A percentile compares a stretch with the other conserved stretches of the same genome.
phyloP scores from a whole-genome alignment of 2,329 filamentous ascomycete species.

The Cyphellophora attinorum region DNA sequence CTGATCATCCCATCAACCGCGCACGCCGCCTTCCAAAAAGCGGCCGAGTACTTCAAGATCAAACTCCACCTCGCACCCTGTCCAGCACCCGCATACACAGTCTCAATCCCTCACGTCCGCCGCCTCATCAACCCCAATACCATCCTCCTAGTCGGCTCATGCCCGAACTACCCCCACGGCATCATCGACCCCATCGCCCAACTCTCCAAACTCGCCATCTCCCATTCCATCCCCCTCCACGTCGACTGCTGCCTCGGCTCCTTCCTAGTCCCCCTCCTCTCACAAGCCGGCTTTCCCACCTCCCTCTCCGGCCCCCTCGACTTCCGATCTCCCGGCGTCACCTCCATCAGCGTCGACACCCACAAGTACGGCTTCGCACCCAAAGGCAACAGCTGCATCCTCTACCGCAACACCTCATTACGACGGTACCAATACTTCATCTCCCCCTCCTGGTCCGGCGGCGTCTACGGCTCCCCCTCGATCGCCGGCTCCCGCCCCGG shows the following conservation, averaged over 20 bases:
- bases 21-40: slow-evolving; percentile 94
- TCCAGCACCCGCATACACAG: slow-evolving; percentile 76
- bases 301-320: slow-evolving; percentile 72
- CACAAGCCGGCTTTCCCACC: slow-evolving; percentile 72
- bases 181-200: slow-evolving; percentile 91
- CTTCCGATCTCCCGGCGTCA: slow-evolving; percentile 88
- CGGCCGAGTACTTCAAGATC: slow-evolving; percentile 91
- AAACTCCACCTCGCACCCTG: slow-evolving; percentile 82
- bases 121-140: slow-evolving; percentile 92
- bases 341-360: slow-evolving; percentile 90
- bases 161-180: slow-evolving; percentile 95
- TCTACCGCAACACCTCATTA: slow-evolving; percentile 73
- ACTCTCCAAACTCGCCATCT: slow-evolving; percentile 72
- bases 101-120: slow-evolving; percentile 65
- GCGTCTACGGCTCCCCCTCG: slow-evolving; percentile 87
- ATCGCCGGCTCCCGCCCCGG: slow-evolving; percentile 88
- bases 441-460: slow-evolving; percentile 86
- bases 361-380: slow-evolving; percentile 99
- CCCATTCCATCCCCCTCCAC: slow-evolving; percentile 75
- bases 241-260: slow-evolving; percentile 97
- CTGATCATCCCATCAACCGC: slow-evolving; percentile 96
- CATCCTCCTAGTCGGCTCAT: slow-evolving; percentile 81
- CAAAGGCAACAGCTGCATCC: slow-evolving; percentile 87
- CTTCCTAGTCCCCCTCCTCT: slow-evolving; percentile 85
- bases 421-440: slow-evolving; percentile 95